Base-by-base conservation (phyloP, 148 eudicot genomes). In the Vaccinium darrowii region DNA sequence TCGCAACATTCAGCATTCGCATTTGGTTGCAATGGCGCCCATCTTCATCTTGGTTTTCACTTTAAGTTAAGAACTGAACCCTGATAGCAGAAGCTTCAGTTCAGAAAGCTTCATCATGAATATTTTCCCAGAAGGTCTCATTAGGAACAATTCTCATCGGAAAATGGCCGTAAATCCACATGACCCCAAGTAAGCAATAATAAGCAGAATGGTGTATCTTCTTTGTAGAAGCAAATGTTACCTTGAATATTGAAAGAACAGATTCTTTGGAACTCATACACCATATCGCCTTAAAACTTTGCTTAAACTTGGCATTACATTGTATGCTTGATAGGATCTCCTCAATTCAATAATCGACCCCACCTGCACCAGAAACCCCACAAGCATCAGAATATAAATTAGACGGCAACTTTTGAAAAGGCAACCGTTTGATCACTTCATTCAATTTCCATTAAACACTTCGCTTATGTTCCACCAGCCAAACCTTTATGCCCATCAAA, bases 241-340 rank as follows among this genome's bases (percentile, higher is more conserved):
- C 84, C 84, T 82, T 23, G 23, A 67, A 65, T 15, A 67, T 65
- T 1, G 11, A 69, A 16, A 51, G 54, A 10, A 43, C 16, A 11
- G 33, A 47, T 36, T 11, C 52, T 69, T 49, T 2, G 5, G 1
- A 49, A 39, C 69, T 92, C 88, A 96, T 69, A 94, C 92, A 56
- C 99, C 99, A 88, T 97, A 97, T 15, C 98, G 93, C 86, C 90
- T 89, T 82, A 97, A 91, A 85, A 92, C 96, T 88, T 94, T 95
- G 90, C 92, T 93, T 82, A 97, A 89, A 82, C 94, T 88, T 30
- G 99, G 99, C 98, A 94, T 95, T 52, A 97, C 98, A 72, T 97
- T 97, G 86, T 96, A 96, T 50, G 99, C 98, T 91, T 95, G 99
- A 80, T 97, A 97, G 30, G 99, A 97, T 90, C 99, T 91, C 91